These are phyloP conservation scores for Phytophthora kernoviae DNA, from an alignment of 352 stramenopile genomes.

Conservation along the genomic window DNA sequence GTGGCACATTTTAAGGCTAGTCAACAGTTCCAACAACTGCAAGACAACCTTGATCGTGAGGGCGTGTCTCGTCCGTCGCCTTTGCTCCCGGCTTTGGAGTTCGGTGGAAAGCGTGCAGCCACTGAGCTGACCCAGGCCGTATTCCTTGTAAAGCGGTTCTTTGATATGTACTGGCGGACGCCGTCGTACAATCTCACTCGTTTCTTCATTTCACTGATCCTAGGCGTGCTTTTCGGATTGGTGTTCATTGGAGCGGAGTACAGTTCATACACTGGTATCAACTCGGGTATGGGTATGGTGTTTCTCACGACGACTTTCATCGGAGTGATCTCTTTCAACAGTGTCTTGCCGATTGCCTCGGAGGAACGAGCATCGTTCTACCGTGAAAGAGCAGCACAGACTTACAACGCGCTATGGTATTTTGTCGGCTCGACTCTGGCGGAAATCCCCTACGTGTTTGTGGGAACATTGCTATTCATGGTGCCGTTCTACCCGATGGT, in stretches of 20 bases:
- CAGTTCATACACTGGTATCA: conserved; percentile 6
- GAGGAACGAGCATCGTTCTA: background rate
- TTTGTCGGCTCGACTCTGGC: background rate
- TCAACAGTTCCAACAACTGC: conserved; percentile 14
- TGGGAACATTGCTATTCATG: background rate
- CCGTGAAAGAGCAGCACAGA: background rate
- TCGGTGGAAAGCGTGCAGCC: conserved; percentile 24
- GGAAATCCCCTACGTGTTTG: background rate
- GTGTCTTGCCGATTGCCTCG: background rate
- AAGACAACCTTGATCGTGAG: conserved; percentile 22
- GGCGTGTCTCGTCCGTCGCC: conserved; percentile 19
- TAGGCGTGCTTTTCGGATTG: conserved; percentile 68
- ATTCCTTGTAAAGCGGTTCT: background rate
- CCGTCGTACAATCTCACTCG: conserved; percentile 21
- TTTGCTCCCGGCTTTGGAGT: conserved; percentile 28
- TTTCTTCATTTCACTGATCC: conserved; percentile 54
- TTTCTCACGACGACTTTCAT: conserved; percentile 78
- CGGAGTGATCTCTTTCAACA: conserved; percentile 9
- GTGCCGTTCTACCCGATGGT: background rate
- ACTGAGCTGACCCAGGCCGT: background rate
- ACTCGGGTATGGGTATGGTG: conserved; percentile 56
- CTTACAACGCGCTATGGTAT: background rate
- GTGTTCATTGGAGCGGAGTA: conserved; percentile 43
- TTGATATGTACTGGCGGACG: conserved; percentile 73
- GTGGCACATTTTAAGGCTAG: conserved; percentile 26